Evolutionary conservation across 2,329 filamentous ascomycete genomes (phyloP).

Genomic region (Coleophoma cylindrospora): DNA sequence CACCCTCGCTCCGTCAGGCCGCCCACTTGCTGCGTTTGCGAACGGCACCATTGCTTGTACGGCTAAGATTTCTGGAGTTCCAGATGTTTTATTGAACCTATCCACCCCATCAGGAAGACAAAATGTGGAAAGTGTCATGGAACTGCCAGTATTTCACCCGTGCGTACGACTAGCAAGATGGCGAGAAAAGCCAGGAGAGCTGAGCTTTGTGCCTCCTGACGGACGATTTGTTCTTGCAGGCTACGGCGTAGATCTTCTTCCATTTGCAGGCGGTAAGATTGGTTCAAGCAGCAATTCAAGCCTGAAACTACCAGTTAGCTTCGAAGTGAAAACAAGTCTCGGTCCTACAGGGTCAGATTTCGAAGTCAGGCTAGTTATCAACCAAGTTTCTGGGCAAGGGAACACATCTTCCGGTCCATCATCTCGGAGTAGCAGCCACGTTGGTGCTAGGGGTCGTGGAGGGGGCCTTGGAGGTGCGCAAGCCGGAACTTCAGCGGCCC

Average conservation of each 20-base stretch:
- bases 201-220: constrained; percentile 96
- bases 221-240: constrained; percentile 89
- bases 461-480: constrained; percentile 34
- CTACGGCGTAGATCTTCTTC: constrained; percentile 89
- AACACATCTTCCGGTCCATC: constrained; percentile 34
- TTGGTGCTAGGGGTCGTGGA: constrained; percentile 34
- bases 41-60: constrained; percentile 94
- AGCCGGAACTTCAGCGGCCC: constrained; percentile 35
- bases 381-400: constrained; percentile 52
- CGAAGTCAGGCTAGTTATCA: constrained; percentile 73
- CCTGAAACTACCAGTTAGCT: constrained; percentile 74
- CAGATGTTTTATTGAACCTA: constrained; percentile 79
- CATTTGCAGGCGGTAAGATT: constrained; percentile 55
- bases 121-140: constrained; percentile 68
- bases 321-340: constrained; percentile 78
- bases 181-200: constrained; percentile 80
- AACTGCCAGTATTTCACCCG: constrained; percentile 91
- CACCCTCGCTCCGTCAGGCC: constrained; percentile 84
- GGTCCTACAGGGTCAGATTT: constrained; percentile 78
- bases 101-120: constrained; percentile 78
- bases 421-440: constrained; percentile 27
- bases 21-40: constrained; percentile 79
- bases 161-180: constrained; percentile 88
- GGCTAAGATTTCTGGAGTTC: constrained; percentile 88
- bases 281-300: constrained; percentile 48